Evolutionary conservation across 2,329 filamentous ascomycete genomes (phyloP), one percentile per base, ranked within the genome.

Genomic region (Beauveria bassiana): DNA sequence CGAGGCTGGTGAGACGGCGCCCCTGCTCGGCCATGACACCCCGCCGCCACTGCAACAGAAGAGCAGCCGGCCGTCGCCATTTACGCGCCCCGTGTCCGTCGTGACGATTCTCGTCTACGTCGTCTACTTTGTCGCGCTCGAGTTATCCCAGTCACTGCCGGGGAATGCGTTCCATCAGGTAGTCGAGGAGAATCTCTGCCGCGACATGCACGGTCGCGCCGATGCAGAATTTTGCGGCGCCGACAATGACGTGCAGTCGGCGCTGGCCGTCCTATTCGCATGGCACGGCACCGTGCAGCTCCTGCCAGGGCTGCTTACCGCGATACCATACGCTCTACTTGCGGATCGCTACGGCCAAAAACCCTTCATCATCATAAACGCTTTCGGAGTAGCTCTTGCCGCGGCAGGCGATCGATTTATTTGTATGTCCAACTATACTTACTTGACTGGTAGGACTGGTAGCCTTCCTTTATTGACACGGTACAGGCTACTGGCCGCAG

Each of bases 111-210:
- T n/a, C 7, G 28, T 26, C 12, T 51, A 50, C 18, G 16, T 49
- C 1, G 14, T 16, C 16, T 59, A 28, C 14, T 26, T 51, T 42
- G 9, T 59, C 3, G 16, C 4, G 16, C 14, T 43, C 14, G 56
- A 59, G 12, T 6, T 59, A 2, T 3, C 28, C 9, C 56, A 59
- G 46, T 40, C 45, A 6, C 45, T 59, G 20, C 43, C 56, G 10
- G 16, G n/a, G 1, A 50, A 24, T 28, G 45, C 56, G 5, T 16
- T 50, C 6, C 45, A 50, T 26, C 56, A 59, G 46, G 56, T 59
- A 7, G 45, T 59, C 18, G 46, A 59, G 46, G 56, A 59, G 56
- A 50, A 24, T n/a, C 34, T 59, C 20, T 59, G 55, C 31, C 43
- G 46, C 7, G 46, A 50, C 10, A 40, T 59, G 46, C 45, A 50